Base-by-base conservation (phyloP, 306 rosid species). In the Ormosia emarginata region DNA sequence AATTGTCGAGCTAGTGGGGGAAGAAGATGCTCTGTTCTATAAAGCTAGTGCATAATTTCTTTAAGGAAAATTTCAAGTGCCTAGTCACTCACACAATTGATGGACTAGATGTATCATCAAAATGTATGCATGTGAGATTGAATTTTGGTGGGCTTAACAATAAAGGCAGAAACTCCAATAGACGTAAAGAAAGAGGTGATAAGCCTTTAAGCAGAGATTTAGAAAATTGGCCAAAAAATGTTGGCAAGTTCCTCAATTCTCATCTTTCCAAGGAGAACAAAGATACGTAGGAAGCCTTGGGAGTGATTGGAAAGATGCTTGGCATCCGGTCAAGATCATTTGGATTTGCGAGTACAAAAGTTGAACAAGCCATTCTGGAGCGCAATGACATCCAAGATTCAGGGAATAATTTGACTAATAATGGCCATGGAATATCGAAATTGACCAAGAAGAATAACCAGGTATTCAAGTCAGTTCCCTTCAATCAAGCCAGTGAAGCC, bases 341-440 rank as follows among this genome's bases (percentile, higher is more conserved):
- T 86, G 99, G 99, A 79, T 95, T 95, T 86, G 89, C 99, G 11
- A 98, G 99, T 67, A 95, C 97, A 40, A 95, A 95, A 86, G 99
- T 24, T 24, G 24, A 24, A 24, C 24, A 24, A 24, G 24, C 24
- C 24, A 24, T 24, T 24, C 1, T 24, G 24, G 24, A 24, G 24
- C 1, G 24, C 24, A 24, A 24, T 24, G 24, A 24, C 24, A 1
- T 24, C 24, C 24, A 24, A 24, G 24, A 0, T 24, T 24, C 24
- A 24, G 24, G 24, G 24, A 24, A 24, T 24, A 24, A 24, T 24
- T 24, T 24, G 24, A 24, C 24, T 24, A 24, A 24, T 24, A 24
- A 24, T 24, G 24, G 24, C 1, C 1, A 1, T 24, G 24, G 24
- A 24, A 1, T 24, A 24, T 0, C 1, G 24, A 24, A 24, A 24